Percentiles rank a stretch among this genome's conserved stretches.
Evolutionary conservation across 139 green algal species (phyloP).

Genomic region (Chlorella ohadii): DNA sequence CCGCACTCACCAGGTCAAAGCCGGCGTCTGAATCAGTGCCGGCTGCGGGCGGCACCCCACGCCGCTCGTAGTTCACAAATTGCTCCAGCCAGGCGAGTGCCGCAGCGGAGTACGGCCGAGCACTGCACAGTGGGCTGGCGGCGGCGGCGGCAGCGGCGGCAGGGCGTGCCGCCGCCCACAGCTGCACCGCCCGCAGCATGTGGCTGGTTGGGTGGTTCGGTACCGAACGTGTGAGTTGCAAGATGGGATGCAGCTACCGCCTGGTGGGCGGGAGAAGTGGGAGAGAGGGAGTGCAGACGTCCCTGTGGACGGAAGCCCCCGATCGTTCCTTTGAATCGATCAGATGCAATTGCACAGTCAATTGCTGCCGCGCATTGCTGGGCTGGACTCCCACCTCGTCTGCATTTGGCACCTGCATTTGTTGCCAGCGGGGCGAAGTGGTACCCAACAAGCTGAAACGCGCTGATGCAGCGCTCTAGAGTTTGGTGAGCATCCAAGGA

Average conservation of each 20-base stretch:
- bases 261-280: background rate
- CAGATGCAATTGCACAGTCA: no score
- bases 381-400: no score
- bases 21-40: conserved; percentile 51
- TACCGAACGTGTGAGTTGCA: background rate
- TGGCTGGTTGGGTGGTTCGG: no score
- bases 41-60: conserved; percentile 70
- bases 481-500: no score
- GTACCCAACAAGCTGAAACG: no score
- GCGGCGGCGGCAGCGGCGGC: background rate
- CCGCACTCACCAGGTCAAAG: conserved; percentile 76
- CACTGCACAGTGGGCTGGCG: background rate
- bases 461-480: no score
- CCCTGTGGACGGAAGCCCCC: no score
- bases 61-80: conserved; percentile 72
- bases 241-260: background rate
- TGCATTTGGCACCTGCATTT: no score
- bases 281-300: no score
- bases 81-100: conserved; percentile 31
- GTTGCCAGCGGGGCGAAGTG: no score
- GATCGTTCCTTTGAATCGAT: no score
- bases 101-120: background rate
- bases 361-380: no score
- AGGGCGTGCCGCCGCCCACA: background rate
- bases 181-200: conserved; percentile 1